Conservation (phyloP, 441 rosid genomes). For the Aquilaria agallochum region DNA sequence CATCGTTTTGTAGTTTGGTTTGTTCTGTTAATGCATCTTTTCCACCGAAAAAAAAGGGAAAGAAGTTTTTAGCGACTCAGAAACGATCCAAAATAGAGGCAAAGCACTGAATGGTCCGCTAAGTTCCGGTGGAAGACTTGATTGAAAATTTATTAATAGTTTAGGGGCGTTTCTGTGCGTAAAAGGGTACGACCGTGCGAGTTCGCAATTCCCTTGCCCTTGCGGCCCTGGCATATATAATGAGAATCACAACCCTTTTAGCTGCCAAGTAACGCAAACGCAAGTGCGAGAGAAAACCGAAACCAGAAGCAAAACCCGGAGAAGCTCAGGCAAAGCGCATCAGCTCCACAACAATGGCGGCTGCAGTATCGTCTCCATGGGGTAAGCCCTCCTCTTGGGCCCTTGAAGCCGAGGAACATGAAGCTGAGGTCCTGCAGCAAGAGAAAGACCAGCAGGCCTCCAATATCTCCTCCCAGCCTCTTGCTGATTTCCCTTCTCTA, state of each 20-base stretch:
- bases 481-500: conserved; percentile 66
- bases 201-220: conserved; percentile 7
- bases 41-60: no score
- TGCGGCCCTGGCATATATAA: no score
- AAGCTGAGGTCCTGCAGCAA: conserved; percentile 54
- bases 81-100: no score
- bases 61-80: no score
- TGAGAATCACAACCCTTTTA: background rate
- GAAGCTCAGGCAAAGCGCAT: background rate
- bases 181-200: conserved; percentile 24
- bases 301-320: conserved; percentile 3
- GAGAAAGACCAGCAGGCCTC: conserved; percentile 7
- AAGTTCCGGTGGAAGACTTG: no score
- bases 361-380: conserved; percentile 82
- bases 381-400: conserved; percentile 95
- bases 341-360: conserved; percentile 53
- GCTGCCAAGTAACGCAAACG: conserved; percentile 28
- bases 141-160: no score
- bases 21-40: no score
- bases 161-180: no score
- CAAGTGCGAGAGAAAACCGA: background rate
- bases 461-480: conserved; percentile 11
- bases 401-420: conserved; percentile 76
- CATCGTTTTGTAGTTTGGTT: no score
- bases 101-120: no score